These are phyloP conservation scores for Cornus kousa DNA, from an alignment of 148 eudicot species.

Conservation along the genomic window DNA sequence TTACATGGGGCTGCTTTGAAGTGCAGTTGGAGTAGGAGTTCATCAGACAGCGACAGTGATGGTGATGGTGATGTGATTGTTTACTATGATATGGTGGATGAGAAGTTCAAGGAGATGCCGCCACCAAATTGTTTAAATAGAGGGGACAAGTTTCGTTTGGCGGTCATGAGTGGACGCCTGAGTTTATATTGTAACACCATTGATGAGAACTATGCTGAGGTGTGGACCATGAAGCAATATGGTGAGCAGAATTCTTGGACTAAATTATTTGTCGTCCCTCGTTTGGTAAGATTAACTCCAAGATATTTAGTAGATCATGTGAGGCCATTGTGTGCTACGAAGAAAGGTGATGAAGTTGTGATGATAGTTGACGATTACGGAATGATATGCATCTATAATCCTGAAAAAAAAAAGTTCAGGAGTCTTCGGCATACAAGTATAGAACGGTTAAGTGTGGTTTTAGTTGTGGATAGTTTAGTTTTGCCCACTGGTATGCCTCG, in stretches of 20 bases:
- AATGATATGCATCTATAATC: too few relatives aligned
- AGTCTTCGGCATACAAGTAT: too few relatives aligned
- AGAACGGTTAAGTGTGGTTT: too few relatives aligned
- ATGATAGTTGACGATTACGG: neutral
- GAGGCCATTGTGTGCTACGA: slow-evolving; percentile 14
- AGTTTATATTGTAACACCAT: slow-evolving; percentile 24
- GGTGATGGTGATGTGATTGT: too few relatives aligned
- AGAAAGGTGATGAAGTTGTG: slow-evolving; percentile 23
- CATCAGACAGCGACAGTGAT: too few relatives aligned
- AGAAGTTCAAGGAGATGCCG: slow-evolving; percentile 24
- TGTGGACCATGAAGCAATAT: slow-evolving; percentile 53
- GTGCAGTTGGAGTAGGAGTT: too few relatives aligned
- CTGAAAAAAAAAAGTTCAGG: too few relatives aligned
- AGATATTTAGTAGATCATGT: neutral
- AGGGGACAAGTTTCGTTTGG: slow-evolving; percentile 18
- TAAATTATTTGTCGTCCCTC: slow-evolving; percentile 29
- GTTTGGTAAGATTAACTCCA: neutral
- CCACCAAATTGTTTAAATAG: slow-evolving; percentile 30
- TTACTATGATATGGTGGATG: neutral
- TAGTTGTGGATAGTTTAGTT: too few relatives aligned
- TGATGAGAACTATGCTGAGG: slow-evolving; percentile 18
- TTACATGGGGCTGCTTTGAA: too few relatives aligned
- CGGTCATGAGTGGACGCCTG: slow-evolving; percentile 23
- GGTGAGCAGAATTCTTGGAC: slow-evolving; percentile 46
- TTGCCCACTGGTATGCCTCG: too few relatives aligned